Evolutionary conservation across 805 yeast species (phyloP), one percentile per base, ranked within the genome.

Genomic region (Kregervanrija delftensis): DNA sequence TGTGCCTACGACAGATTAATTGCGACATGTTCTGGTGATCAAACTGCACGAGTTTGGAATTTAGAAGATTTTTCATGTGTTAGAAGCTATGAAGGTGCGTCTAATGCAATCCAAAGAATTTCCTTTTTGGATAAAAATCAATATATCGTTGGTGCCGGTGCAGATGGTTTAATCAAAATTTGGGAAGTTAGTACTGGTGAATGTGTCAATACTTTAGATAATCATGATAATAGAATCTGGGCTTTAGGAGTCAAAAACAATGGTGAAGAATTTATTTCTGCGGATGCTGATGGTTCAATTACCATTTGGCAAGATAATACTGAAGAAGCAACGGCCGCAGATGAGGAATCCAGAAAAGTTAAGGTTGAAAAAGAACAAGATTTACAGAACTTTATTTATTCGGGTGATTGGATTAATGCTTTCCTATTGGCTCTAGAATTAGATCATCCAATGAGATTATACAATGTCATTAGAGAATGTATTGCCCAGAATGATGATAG

Each of bases 171-270:
- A 42, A 74, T 93, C 46, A 91, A 93, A 62, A 68, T 93, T 5
- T 93, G 99, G 99, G 95, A 88, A 57, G 69, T 77, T 34, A 60
- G 66, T 13, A 66, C 77, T 10, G 93, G 88, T 33, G 99, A 93
- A 57, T 77, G 88, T 58, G 64, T 83, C 15, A 79, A 82, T 46
- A 91, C 98, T 0, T 72, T 90, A 40, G 98, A 91, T 65, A 82
- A 82, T 55, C 99, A 93, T 60, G 87, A 81, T 49, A 93, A 91
- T 63, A 80, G 96, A 66, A 87, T 93, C 41, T 93, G 99, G 99
- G 86, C 97, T 0, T 63, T 93, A 43, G 79, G 84, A 45, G 68
- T 74, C 1, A 72, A 77, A 48, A 66, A 77, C 33, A 85, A 82
- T 54, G 91, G 95, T 22, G 74, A 74, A 13, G 73, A 74, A 46